Base-by-base conservation (phyloP, 2,329 filamentous ascomycete species). In the Stachybotrys chlorohalonatus region DNA sequence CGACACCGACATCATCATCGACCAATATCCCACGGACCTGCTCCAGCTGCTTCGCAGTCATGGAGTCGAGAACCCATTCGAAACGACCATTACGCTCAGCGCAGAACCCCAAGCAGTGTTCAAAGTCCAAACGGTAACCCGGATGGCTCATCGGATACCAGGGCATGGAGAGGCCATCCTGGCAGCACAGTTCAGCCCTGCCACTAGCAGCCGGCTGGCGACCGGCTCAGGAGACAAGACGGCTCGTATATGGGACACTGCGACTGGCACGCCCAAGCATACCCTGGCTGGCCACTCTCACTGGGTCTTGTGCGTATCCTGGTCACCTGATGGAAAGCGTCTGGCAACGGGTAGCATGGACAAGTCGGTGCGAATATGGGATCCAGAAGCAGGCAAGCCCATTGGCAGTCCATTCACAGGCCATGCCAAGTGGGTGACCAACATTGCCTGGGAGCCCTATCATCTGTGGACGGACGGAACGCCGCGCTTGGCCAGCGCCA, bases 81-180 rank as follows among this genome's bases (percentile, higher is more conserved):
- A 84, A 64, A 79, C 72, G 6, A 77, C 74, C 0, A 68, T 79
- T 51, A 77, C 79, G 2, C 75, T 86, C 31, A 79, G 78, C 45
- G 82, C 83, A 48, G 82, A 85, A 64, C 93, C 94, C 0, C 93
- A 99, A 70, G 90, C 93, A 24, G 88, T 97, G 0, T 97, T 96
- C 76, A 86, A 87, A 64, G 94, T 97, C 30, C 91, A 94, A 64
- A 88, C 90, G 11, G 91, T 96, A 47, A 93, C 92, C 51, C 82
- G 94, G 70, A 93, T 94, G 74, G 88, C 92, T 7, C 89, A 92
- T 57, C 85, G 85, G 53, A 95, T 97, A 60, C 85, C 87, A 4
- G 94, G 94, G 11, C 94, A 99, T 70, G 92, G 91, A 46, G 89
- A 96, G 69, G 86, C 92, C 3, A 97, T 97, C 62, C 77, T 97